These are phyloP conservation scores for Stenogyne calaminthoides DNA, from an alignment of 305 asterid species.

Conservation along the genomic window DNA sequence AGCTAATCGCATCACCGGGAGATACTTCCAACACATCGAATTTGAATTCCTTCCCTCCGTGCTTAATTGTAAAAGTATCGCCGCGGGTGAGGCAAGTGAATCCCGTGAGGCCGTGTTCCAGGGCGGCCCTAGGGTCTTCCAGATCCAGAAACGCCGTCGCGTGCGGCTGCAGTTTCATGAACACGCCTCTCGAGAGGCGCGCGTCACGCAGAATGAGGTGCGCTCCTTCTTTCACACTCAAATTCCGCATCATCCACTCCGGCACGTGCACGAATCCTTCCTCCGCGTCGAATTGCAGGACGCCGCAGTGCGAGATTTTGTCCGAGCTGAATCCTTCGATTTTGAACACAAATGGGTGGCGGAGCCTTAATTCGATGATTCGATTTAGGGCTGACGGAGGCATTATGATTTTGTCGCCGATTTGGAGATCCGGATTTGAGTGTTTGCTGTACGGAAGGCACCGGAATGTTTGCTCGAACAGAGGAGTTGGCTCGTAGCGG, in stretches of 20 bases:
- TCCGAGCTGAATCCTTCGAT: neutral
- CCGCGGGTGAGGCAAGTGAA: slow-evolving; percentile 19
- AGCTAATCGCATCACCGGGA: neutral
- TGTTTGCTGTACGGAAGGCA: neutral
- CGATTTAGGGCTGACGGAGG: slow-evolving; percentile 7
- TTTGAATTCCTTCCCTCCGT: neutral
- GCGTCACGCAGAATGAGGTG: neutral
- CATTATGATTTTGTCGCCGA: slow-evolving; percentile 25
- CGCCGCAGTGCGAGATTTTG: slow-evolving; percentile 22
- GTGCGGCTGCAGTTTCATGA: slow-evolving; percentile 29
- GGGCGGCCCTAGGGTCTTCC: slow-evolving; percentile 4
- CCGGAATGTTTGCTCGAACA: neutral
- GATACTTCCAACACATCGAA: slow-evolving; percentile 7
- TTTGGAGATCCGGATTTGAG: neutral
- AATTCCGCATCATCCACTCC: slow-evolving; percentile 26
- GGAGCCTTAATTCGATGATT: neutral
- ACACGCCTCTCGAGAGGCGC: neutral
- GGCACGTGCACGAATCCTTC: slow-evolving; percentile 28
- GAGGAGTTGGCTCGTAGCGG: neutral
- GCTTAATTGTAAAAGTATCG: slow-evolving; percentile 8
- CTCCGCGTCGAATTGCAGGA: slow-evolving; percentile 18
- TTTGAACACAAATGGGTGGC: neutral
- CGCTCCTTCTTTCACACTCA: neutral
- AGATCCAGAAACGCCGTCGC: slow-evolving; percentile 22
- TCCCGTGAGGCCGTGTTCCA: slow-evolving; percentile 16